A percentile compares a stretch with the other conserved stretches of the same genome.
These are phyloP conservation scores for Laburnicola sp. DNA, from an alignment of 2,329 filamentous ascomycete species.

Conservation along the genomic window DNA sequence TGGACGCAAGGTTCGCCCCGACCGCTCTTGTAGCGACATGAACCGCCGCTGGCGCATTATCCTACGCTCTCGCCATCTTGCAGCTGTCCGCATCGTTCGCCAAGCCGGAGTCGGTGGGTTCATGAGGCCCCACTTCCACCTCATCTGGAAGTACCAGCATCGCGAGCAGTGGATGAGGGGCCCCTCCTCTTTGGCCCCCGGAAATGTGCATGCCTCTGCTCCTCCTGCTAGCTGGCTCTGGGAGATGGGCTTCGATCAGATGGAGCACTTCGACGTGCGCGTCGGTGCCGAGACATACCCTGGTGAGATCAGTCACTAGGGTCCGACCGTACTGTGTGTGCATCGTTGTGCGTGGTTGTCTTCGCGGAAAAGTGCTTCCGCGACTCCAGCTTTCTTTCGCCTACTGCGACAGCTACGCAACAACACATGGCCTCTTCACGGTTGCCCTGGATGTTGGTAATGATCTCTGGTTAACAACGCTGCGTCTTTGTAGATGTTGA, in stretches of 20 bases:
- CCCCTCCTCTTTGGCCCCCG: slow-evolving; percentile 5
- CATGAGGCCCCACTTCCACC: slow-evolving; percentile 27
- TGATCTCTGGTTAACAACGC: not conserved
- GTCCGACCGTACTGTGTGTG: too few relatives aligned
- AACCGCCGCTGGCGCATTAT: slow-evolving; percentile 29
- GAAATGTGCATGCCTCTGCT: not conserved
- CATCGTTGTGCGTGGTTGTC: not conserved
- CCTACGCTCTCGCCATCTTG: slow-evolving; percentile 24
- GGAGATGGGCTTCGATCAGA: slow-evolving; percentile 24
- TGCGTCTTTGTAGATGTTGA: not conserved
- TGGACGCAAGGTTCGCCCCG: slow-evolving; percentile 26
- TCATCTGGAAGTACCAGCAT: slow-evolving; percentile 27
- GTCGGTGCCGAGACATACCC: slow-evolving; percentile 21
- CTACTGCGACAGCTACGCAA: not conserved
- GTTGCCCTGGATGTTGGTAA: not conserved
- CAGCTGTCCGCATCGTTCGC: not conserved
- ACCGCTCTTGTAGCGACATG: slow-evolving; percentile 26
- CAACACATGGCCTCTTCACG: not conserved
- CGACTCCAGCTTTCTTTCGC: not conserved
- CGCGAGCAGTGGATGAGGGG: slow-evolving; percentile 30
- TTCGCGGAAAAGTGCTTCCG: not conserved
- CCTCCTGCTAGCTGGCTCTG: slow-evolving; percentile 22
- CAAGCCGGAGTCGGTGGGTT: not conserved
- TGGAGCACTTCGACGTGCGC: slow-evolving; percentile 36
- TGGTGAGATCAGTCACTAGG: not conserved